Evolutionary conservation across 2,329 filamentous ascomycete species (phyloP).

Genomic region (Eutypella sp.): DNA sequence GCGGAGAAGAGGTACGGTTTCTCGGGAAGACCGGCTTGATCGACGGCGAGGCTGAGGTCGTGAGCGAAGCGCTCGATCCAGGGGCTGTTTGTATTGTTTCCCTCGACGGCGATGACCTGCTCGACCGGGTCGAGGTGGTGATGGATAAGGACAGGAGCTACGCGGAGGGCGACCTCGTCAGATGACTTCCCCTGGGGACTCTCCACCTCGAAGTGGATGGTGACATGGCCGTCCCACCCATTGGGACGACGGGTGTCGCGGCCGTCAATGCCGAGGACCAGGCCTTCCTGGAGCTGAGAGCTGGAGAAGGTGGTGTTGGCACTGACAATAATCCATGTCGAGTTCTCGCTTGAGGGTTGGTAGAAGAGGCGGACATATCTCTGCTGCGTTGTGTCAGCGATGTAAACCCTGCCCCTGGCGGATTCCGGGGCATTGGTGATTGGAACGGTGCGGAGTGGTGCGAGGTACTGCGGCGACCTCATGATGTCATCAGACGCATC

Average conservation of each 20-base stretch:
- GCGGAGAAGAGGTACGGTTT: conserved; percentile 12
- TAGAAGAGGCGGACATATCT: too few species aligned
- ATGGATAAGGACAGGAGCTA: conserved; percentile 34
- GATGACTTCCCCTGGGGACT: conserved; percentile 11
- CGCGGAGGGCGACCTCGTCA: conserved; percentile 27
- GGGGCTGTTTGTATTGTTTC: neutral
- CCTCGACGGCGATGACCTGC: conserved; percentile 20
- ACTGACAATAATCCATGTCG: conserved; percentile 16
- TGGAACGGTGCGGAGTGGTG: neutral
- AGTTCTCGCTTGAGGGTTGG: neutral
- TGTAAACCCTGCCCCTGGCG: neutral
- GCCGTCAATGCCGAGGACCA: conserved; percentile 32
- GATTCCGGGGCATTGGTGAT: neutral
- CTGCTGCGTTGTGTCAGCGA: neutral
- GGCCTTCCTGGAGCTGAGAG: conserved; percentile 21
- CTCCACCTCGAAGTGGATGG: conserved; percentile 24
- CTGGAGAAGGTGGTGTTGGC: conserved; percentile 25
- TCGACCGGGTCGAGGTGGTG: conserved; percentile 29
- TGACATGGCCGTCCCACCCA: conserved; percentile 25
- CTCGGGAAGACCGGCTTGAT: neutral
- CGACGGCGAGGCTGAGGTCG: neutral
- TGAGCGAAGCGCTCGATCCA: neutral
- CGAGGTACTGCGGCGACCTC: conserved; percentile 11
- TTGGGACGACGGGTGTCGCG: conserved; percentile 18
- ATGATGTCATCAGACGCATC: conserved; percentile 31